Evolutionary conservation across 768 basidiomycete genomes (phyloP).

Genomic region (Boletus pseudo-olivaceus): DNA sequence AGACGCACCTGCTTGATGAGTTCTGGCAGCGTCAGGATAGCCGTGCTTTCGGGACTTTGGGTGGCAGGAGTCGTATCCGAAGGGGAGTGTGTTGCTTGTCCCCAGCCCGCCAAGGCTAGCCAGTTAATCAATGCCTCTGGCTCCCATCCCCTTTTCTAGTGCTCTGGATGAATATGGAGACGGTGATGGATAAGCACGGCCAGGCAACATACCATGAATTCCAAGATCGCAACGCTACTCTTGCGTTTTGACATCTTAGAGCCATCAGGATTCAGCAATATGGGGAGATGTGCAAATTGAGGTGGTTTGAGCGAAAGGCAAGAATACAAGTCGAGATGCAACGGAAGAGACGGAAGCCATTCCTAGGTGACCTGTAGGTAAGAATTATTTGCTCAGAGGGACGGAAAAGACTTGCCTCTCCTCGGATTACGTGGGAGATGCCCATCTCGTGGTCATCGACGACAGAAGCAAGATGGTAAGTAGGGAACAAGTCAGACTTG

Average conservation of each 20-base stretch:
- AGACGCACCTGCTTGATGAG: constrained; percentile 58
- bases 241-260: constrained; percentile 94
- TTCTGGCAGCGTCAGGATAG: constrained; percentile 56
- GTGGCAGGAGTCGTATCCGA: constrained; percentile 21
- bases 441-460: constrained; percentile 97
- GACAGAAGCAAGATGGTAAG: constrained; percentile 94
- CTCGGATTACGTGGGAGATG: constrained; percentile 91
- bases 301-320: constrained; percentile 70
- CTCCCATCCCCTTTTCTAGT: constrained; percentile 83
- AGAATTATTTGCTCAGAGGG: not conserved
- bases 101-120: constrained; percentile 94
- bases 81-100: constrained; percentile 44
- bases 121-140: constrained; percentile 87
- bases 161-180: not conserved
- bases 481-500: constrained; percentile 91
- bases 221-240: constrained; percentile 81
- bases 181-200: not conserved
- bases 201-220: constrained; percentile 66
- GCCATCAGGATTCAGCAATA: constrained; percentile 86
- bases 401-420: constrained; percentile 57
- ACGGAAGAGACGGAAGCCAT: constrained; percentile 91
- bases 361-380: constrained; percentile 49
- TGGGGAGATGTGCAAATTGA: constrained; percentile 85
- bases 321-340: constrained; percentile 88
- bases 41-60: constrained; percentile 62